Conservation (phyloP, 306 rosid genomes). For the Quillaja saponaria region DNA sequence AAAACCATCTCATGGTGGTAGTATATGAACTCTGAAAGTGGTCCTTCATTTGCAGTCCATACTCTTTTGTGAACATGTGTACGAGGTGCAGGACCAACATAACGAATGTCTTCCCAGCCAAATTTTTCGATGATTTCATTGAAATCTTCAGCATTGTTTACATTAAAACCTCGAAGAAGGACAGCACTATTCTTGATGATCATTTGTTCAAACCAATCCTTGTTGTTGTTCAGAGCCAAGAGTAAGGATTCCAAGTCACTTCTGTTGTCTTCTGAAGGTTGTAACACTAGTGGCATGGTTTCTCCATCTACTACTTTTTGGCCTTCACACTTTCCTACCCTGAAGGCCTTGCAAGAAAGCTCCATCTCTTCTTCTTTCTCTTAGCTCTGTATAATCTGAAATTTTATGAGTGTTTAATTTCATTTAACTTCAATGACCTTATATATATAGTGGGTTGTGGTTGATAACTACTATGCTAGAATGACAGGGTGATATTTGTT, state of each 20-base stretch:
- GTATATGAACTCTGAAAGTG: constrained; percentile 79
- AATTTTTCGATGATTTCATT: constrained; percentile 61
- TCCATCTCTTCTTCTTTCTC: constrained; percentile 43
- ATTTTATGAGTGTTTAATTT: constrained; percentile 3
- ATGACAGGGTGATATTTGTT: constrained; percentile 16
- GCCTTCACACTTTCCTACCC: constrained; percentile 71
- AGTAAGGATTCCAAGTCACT: constrained; percentile 49
- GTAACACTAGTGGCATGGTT: constrained; percentile 64
- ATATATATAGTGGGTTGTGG: constrained; percentile 6
- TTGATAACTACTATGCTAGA: constrained; percentile 32
- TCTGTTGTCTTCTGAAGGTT: constrained; percentile 45
- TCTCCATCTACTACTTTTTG: constrained; percentile 76
- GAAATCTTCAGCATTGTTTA: constrained; percentile 58
- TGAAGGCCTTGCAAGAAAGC: constrained; percentile 54
- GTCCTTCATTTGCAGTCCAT: constrained; percentile 94
- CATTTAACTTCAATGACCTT: constrained; percentile 9
- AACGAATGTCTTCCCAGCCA: constrained; percentile 76
- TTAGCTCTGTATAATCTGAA: constrained; percentile 16
- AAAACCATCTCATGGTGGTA: constrained; percentile 94
- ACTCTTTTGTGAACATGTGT: constrained; percentile 72
- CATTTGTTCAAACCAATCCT: constrained; percentile 75
- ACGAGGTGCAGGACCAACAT: constrained; percentile 84
- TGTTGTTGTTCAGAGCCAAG: constrained; percentile 42
- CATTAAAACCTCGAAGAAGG: constrained; percentile 65
- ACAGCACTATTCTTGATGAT: constrained; percentile 70